Evolutionary conservation across 2,329 filamentous ascomycete species (phyloP), one percentile per base, ranked within the genome.

Genomic region (Hysterium pulicare): DNA sequence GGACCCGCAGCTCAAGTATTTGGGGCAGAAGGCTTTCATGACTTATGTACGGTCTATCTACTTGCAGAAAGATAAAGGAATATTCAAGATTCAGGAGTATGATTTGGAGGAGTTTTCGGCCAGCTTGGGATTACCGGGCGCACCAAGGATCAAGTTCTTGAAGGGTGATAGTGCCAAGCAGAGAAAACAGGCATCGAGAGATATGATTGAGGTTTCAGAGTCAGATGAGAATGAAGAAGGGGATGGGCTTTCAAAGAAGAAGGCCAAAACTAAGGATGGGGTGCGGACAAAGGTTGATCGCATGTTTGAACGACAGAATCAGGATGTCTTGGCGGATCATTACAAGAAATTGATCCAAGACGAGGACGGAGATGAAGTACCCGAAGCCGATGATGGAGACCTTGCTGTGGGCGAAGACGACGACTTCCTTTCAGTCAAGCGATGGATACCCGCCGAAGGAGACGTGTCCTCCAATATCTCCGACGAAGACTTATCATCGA

Each of bases 261-360:
- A 73, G 51, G 70, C 73, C 47, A 82, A 79, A 64, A 82, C 83
- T 69, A 84, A 87, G 70, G 74, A 77, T 9, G 79, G 83, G 55
- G 87, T 95, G 15, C 81, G 90, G 48, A 98, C 94, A 23, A 97
- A 95, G 67, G 94, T 95, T 64, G 90, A 98, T 67, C 85, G 89
- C 55, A 97, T 98, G 93, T 96, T 97, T 68, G 91, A 96, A 72
- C 79, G 93, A 47, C 87, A 86, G 55, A 98, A 98, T 68, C 91
- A 97, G 68, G 90, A 96, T 61, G 87, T 98, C 23, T 71, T 98
- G 50, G 90, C 91, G n/a, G 83, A 85, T 42, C 93, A 98, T 69
- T 97, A 96, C 73, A 81, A 82, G 46, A 95, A 91, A 60, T 78
- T 98, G 49, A 83, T 97, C 46, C 76, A 76, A 38, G 77, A 83